Base-by-base conservation (phyloP, 768 basidiomycete species). In the Tricholoma sp. region DNA sequence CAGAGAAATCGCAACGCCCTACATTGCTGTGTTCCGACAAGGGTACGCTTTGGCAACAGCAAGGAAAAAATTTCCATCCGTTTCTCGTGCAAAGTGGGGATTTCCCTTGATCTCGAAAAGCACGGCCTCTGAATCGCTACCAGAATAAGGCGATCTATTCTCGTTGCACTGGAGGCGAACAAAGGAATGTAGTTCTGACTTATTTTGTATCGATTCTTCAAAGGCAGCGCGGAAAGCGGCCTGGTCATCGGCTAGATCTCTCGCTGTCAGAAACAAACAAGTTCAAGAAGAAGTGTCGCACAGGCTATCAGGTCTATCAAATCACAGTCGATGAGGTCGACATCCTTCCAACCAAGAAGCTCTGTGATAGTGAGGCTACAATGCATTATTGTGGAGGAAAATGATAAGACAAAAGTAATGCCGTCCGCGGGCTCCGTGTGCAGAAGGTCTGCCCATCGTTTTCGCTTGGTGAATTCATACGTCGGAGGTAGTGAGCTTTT, bases 381-480 rank as follows among this genome's bases (percentile, higher is more conserved):
- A 68, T 84, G 91, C 59, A 88, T 78, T 29, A 92, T 79, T 59
- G 79, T 82, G 64, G 79, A 80, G 8, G 77, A 65, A n/a, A 72
- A 72, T 24, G 86, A 89, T 57, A 91, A 76, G 46, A 92, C 74
- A 64, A 94, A 76, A 32, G 83, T 73, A 66, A 89, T 78, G 16
- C 80, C 83, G 59, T 91, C 91, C 29, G 87, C 83, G 29, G 91
- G 79, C 67, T 93, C 92, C 1, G 83, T 78, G 57, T 89, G 71
- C 22, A 93, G 76, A 12, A 94, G 75, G 68, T 94, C 91, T 16
- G 85, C 86, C 92, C 92, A 94, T 55, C 86, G 80, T 68, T 93
- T 93, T 56, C 91, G 76, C 66, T 90, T 91, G 0, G 89, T 91
- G 68, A 94, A 94, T 68, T 94, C 92, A 64, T 84, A 94, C 11